A percentile compares a stretch with the other conserved stretches of the same genome.
Evolutionary conservation across 106 monocot species (phyloP).

Genomic region (Acorus calamus): DNA sequence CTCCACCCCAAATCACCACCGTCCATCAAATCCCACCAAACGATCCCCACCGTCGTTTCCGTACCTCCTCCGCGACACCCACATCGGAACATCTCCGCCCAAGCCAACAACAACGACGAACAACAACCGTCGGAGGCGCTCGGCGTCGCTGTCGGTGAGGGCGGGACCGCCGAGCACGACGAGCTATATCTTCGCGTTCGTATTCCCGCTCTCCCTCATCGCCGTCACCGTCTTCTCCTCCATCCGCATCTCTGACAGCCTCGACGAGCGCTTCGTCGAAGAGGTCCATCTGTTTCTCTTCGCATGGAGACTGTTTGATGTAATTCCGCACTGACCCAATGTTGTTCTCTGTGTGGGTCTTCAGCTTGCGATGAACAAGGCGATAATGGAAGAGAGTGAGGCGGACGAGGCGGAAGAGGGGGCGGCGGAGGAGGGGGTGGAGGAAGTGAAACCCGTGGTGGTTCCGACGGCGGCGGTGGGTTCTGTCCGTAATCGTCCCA

Average conservation of each 20-base stretch:
- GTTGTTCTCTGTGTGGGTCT: neutral
- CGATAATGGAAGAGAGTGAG: slow-evolving; percentile 42
- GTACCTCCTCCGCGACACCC: too few relatives aligned
- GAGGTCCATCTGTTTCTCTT: slow-evolving; percentile 48
- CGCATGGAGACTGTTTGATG: neutral
- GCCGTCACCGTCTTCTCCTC: slow-evolving; percentile 64
- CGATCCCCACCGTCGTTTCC: too few relatives aligned
- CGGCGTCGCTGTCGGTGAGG: slow-evolving; percentile 19
- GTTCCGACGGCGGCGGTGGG: neutral
- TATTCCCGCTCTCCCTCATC: slow-evolving; percentile 75
- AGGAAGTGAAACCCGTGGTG: slow-evolving; percentile 5
- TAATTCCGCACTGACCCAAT: neutral
- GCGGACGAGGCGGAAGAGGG: slow-evolving; percentile 6
- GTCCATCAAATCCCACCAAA: too few relatives aligned
- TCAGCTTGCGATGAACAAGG: slow-evolving; percentile 46
- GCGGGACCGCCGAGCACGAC: slow-evolving; percentile 56
- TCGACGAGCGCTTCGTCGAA: slow-evolving; percentile 68
- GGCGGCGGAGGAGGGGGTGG: neutral
- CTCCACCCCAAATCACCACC: too few relatives aligned
- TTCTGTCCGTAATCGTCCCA: slow-evolving; percentile 43
- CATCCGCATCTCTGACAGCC: slow-evolving; percentile 49
- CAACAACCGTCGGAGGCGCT: slow-evolving; percentile 6
- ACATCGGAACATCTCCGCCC: too few relatives aligned
- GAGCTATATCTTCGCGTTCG: slow-evolving; percentile 49
- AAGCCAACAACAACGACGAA: too few relatives aligned